A percentile compares a stretch with the other conserved stretches of the same genome.
Evolutionary conservation across 2,329 filamentous ascomycete genomes (phyloP).

Genomic region (Camillea tinctor): DNA sequence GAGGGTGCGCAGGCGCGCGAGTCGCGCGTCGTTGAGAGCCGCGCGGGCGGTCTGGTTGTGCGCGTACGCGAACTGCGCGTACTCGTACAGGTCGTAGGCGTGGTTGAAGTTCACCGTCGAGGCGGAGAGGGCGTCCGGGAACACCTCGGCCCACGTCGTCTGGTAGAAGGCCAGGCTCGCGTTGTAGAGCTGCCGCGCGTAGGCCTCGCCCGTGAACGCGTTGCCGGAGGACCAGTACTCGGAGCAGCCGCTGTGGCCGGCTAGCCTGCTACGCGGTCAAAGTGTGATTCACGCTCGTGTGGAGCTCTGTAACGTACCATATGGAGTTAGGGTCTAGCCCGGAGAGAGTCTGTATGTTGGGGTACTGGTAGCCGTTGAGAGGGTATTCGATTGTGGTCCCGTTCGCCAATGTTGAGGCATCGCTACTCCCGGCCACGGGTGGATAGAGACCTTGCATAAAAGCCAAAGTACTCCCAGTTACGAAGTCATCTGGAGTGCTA

Average conservation of each 20-base stretch:
- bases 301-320: constrained; percentile 37
- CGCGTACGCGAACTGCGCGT: constrained; percentile 51
- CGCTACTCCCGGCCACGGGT: constrained; percentile 48
- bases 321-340: constrained; percentile 43
- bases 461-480: constrained; percentile 68
- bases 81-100: constrained; percentile 55
- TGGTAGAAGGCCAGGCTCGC: constrained; percentile 40
- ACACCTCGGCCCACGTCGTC: constrained; percentile 37
- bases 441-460: constrained; percentile 88
- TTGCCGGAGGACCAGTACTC: constrained; percentile 15
- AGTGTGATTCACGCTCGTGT: neutral
- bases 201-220: constrained; percentile 8
- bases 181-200: constrained; percentile 20
- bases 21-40: constrained; percentile 40
- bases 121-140: constrained; percentile 38
- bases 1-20: constrained; percentile 57
- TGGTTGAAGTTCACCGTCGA: constrained; percentile 43
- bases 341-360: constrained; percentile 59
- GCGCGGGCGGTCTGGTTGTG: constrained; percentile 47
- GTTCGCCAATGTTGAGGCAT: constrained; percentile 56
- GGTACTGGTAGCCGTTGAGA: constrained; percentile 77
- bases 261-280: constrained; percentile 11
- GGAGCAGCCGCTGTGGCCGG: constrained; percentile 16
- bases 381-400: constrained; percentile 63
- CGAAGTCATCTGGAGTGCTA: constrained; percentile 41